Evolutionary conservation across 768 basidiomycete genomes (phyloP).

Genomic region (Saitozyma podzolica): DNA sequence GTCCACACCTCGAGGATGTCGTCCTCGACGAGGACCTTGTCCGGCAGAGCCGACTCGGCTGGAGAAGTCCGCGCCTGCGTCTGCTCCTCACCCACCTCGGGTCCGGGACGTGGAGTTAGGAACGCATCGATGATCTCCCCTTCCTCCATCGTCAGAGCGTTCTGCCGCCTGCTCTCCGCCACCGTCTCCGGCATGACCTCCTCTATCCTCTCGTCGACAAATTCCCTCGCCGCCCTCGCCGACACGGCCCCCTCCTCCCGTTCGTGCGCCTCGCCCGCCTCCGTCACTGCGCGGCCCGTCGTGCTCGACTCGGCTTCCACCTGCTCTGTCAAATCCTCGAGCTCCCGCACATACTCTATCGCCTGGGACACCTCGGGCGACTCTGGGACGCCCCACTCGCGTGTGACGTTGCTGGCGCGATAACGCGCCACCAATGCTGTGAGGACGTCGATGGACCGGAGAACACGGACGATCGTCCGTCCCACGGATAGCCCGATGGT

Average conservation of each 20-base stretch:
- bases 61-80: neutral
- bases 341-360: constrained; percentile 14
- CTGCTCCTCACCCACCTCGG: too few species aligned
- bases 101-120: neutral
- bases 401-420: neutral
- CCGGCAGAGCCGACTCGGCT: neutral
- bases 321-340: constrained; percentile 13
- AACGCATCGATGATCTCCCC: constrained; percentile 30
- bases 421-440: constrained; percentile 7
- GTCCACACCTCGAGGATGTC: neutral
- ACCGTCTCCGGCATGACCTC: constrained; percentile 23
- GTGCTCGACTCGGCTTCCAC: neutral
- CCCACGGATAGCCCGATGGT: too few species aligned
- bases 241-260: neutral
- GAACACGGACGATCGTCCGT: too few species aligned
- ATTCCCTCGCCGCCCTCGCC: constrained; percentile 16
- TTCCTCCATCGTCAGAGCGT: constrained; percentile 34
- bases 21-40: constrained; percentile 1
- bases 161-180: constrained; percentile 43
- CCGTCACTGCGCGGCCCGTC: neutral
- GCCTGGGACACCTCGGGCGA: constrained; percentile 6
- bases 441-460: neutral
- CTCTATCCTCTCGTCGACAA: constrained; percentile 30
- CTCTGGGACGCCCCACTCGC: neutral
- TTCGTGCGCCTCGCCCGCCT: too few species aligned